Evolutionary conservation across 306 rosid genomes (phyloP).

Genomic region (Lathyrus sativus): DNA sequence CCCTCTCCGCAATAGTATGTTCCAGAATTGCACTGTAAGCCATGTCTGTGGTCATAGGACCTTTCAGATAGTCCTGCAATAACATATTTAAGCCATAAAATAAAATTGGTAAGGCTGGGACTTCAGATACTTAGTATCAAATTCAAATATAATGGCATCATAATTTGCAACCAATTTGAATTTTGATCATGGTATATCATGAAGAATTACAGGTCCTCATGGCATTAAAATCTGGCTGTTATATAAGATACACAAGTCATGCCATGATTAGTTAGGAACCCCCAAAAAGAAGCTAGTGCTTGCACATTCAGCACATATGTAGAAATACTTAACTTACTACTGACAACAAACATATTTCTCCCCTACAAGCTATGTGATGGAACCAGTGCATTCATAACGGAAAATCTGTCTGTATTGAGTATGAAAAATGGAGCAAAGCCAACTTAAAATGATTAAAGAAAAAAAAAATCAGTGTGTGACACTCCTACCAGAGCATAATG

Average conservation of each 20-base stretch:
- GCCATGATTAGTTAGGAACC: conserved; percentile 12
- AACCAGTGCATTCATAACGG: too few species aligned
- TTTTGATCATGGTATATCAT: conserved; percentile 11
- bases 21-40: conserved; percentile 91
- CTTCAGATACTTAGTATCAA: conserved; percentile 25
- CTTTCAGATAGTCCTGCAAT: conserved; percentile 88
- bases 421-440: too few species aligned
- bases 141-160: conserved; percentile 31
- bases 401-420: too few species aligned
- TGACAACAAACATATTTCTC: conserved; percentile 13
- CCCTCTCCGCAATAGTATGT: conserved; percentile 98
- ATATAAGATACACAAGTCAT: conserved; percentile 20
- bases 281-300: conserved; percentile 25
- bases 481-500: too few species aligned
- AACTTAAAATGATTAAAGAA: too few species aligned
- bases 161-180: conserved; percentile 36
- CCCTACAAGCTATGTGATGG: neutral
- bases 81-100: conserved; percentile 42
- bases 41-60: conserved; percentile 81
- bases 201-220: conserved; percentile 9
- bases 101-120: conserved; percentile 34
- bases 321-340: neutral
- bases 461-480: too few species aligned
- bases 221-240: conserved; percentile 10
- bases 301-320: conserved; percentile 14